Conservation (phyloP, 768 basidiomycete species). For the Lyophyllum semitale region DNA sequence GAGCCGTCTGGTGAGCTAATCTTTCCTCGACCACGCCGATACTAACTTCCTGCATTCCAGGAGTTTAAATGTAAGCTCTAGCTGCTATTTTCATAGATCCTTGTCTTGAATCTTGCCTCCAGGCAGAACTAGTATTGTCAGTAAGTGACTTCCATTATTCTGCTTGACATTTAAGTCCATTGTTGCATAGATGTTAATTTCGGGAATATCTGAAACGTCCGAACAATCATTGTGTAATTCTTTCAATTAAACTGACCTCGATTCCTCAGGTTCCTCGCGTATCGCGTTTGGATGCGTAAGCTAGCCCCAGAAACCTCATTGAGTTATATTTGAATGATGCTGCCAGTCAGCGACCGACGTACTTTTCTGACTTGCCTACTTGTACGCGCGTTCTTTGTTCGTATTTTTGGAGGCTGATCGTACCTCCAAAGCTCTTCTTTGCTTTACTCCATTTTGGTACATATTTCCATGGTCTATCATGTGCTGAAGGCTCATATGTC, state of each 20-base stretch:
- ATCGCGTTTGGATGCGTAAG: slow-evolving; percentile 31
- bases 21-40: neutral
- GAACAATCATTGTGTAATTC: slow-evolving; percentile 3
- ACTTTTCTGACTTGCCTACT: slow-evolving; percentile 20
- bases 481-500: neutral
- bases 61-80: slow-evolving; percentile 31
- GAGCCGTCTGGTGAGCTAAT: slow-evolving; percentile 29
- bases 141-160: slow-evolving; percentile 11
- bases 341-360: slow-evolving; percentile 24
- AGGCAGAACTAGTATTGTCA: slow-evolving; percentile 30
- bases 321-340: neutral
- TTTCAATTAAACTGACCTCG: neutral
- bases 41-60: slow-evolving; percentile 11
- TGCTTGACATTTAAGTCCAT: neutral
- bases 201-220: slow-evolving; percentile 33
- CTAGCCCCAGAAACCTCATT: neutral
- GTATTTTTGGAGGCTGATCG: neutral
- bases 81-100: neutral
- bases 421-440: slow-evolving; percentile 20
- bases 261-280: slow-evolving; percentile 27
- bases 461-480: neutral
- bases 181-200: slow-evolving; percentile 32
- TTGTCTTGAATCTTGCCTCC: neutral
- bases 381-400: slow-evolving; percentile 10
- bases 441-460: slow-evolving; percentile 30